Evolutionary conservation across 345 rosid species (phyloP).

Genomic region (Alliaria petiolata): DNA sequence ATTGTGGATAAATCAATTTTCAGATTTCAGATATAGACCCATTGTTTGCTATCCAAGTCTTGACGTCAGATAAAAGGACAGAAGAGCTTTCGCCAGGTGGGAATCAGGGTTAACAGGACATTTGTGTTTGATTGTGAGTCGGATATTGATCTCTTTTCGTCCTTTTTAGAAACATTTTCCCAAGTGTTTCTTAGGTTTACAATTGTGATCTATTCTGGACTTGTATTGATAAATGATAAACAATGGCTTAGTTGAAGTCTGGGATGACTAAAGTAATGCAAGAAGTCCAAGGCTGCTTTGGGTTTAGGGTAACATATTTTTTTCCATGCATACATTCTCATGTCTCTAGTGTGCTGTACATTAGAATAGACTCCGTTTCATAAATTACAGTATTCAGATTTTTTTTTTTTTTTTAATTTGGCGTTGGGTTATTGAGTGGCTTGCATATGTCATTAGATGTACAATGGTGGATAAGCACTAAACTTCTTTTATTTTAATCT

Average conservation of each 20-base stretch:
- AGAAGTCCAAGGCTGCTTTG: conserved; percentile 6
- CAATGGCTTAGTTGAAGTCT: conserved; percentile 8
- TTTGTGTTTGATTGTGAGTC: conserved; percentile 22
- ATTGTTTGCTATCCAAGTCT: conserved; percentile 73
- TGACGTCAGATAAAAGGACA: conserved; percentile 79
- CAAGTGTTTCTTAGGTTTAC: conserved; percentile 6
- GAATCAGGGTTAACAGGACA: conserved; percentile 16
- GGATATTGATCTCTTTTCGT: conserved; percentile 11
- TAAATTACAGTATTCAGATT: not conserved
- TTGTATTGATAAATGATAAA: conserved; percentile 6
- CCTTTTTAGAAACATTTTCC: not conserved
- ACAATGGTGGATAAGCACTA: not conserved
- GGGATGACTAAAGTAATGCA: conserved; percentile 3
- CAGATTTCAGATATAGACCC: conserved; percentile 84
- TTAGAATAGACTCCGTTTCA: not conserved
- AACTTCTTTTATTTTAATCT: not conserved
- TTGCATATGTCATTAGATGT: not conserved
- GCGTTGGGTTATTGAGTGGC: conserved; percentile 6
- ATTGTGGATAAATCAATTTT: conserved; percentile 25
- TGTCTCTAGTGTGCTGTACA: not conserved
- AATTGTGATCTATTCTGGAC: conserved; percentile 5
- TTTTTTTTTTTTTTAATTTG: not conserved
- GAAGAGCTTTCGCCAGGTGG: conserved; percentile 76
- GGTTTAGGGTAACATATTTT: not conserved
- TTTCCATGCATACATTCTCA: not conserved